Evolutionary conservation across 1,284 basidiomycete species (phyloP).

Genomic region (Melampsora larici-populina): DNA sequence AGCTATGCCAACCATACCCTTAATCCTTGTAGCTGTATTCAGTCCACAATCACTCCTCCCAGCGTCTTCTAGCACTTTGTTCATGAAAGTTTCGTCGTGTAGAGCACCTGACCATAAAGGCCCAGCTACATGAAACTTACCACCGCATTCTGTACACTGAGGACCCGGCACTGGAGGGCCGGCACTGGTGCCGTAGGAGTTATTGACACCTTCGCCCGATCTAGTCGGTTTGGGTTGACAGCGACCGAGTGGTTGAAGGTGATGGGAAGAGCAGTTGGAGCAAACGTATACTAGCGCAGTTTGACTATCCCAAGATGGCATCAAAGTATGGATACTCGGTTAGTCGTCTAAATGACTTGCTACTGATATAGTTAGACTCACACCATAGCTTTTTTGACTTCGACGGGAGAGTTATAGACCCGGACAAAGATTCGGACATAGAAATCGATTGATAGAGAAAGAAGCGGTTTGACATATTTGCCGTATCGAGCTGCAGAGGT

Average conservation of each 20-base stretch:
- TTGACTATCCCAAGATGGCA: slow-evolving; percentile 61
- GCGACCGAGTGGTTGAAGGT: slow-evolving; percentile 73
- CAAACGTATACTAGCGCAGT: slow-evolving; percentile 79
- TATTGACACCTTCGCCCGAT: slow-evolving; percentile 60
- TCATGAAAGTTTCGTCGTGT: slow-evolving; percentile 73
- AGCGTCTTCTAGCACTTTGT: slow-evolving; percentile 71
- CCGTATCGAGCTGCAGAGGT: slow-evolving; percentile 87
- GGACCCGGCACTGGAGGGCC: slow-evolving; percentile 64
- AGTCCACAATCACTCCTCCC: slow-evolving; percentile 63
- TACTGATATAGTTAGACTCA: slow-evolving; percentile 54
- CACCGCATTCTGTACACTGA: slow-evolving; percentile 77
- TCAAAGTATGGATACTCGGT: neutral
- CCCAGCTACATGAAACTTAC: slow-evolving; percentile 75
- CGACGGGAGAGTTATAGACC: slow-evolving; percentile 69
- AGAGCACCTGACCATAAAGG: slow-evolving; percentile 94
- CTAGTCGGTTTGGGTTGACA: slow-evolving; percentile 62
- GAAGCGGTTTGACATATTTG: slow-evolving; percentile 81
- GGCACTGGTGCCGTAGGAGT: slow-evolving; percentile 67
- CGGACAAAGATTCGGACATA: slow-evolving; percentile 90
- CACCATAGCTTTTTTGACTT: slow-evolving; percentile 80
- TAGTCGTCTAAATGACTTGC: slow-evolving; percentile 13
- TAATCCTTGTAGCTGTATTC: slow-evolving; percentile 78
- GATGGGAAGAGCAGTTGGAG: slow-evolving; percentile 71
- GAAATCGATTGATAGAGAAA: slow-evolving; percentile 94
- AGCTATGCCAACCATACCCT: slow-evolving; percentile 89